Evolutionary conservation across 148 eudicot species (phyloP), one percentile per base, ranked within the genome.

Genomic region (Persicaria tinctoria): DNA sequence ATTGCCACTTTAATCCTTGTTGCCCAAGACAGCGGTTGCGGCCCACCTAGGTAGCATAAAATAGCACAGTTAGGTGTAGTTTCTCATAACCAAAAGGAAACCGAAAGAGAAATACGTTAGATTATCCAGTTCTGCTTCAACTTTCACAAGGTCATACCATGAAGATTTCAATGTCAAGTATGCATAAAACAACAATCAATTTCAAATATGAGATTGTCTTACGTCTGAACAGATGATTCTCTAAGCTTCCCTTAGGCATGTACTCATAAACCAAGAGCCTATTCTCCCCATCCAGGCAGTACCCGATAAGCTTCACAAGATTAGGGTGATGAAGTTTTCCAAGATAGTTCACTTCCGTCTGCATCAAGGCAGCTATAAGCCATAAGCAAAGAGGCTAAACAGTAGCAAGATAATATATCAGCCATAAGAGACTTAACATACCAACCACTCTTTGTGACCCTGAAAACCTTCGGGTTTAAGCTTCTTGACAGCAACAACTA

Each of bases 371-470:
- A 57, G 27, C 12, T 20, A 17, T 6, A 53, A 9, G 44, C 23
- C 53, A 75, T 41, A 8, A 32, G 51, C 17, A 69, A 38, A 3
- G 5, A 16, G 16, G 45, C 5, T 6, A 27, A 62, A 9, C 41
- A 10, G 46, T 3, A 0, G 47, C 9, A 63, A 23, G 5, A 23
- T 17, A 63, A 17, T 20, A 32, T 32, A 32, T 32, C 41, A 32
- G 41, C 2, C 23, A 63, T 8, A 74, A 44, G 57, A 57, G 60
- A 32, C 6, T 62, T 46, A 77, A 80, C 92, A 14, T 86, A 91
- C 93, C 90, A 91, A 79, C 97, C 97, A 91, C 88, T 91, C 97
- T 76, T 86, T 89, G 82, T 91, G 93, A 60, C 97, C 97, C 76
- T 91, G 97, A 48, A 83, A 89, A 8, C 93, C 93, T 59, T 85